Base-by-base conservation (phyloP, 2,329 filamentous ascomycete genomes). In the Fusarium sororula region DNA sequence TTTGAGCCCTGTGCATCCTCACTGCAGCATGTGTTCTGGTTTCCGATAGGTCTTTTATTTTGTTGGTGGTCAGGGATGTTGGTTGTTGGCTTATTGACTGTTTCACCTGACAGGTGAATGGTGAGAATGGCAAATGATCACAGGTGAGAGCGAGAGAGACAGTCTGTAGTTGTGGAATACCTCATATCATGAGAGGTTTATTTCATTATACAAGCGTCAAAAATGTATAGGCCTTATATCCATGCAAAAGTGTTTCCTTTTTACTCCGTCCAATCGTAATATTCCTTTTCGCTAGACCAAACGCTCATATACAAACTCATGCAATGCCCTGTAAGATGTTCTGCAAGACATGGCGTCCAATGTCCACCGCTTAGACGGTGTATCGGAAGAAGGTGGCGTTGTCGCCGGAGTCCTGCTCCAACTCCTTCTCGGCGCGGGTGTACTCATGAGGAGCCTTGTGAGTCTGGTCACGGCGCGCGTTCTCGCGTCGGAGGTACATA, bases 401-500 rank as follows among this genome's bases (percentile, higher is more conserved):
- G 77, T 91, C 90, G 14, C 89, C 90, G 65, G 84, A 83, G 69
- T 90, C 85, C 38, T 84, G 81, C 82, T 91, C 88, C 18, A 82
- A 54, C 28, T 81, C 56, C 82, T 85, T 88, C 83, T 90, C 87
- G 72, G 87, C 87, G 47, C 84, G 80, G 6, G 87, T 89, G 80
- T 89, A 87, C 66, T 87, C 83, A 57, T 83, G 81, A 7, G 84
- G 84, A 17, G 82, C 80, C 80, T 88, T 86, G 77, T 85, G 82
- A 61, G 84, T 76, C 68, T 73, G 72, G 75, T 90, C 87, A 20
- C 90, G 84, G 55, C 88, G 84, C 9, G 82, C 80, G 70, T 91
- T 91, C 83, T 91, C 89, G 47, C 83, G 80, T 45, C 87, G 84
- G 32, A 89, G 85, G 81, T 90, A 91, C 35, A 85, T 79, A 26